Base-by-base conservation (phyloP, 306 rosid species). In the Phaseolus lunatus region DNA sequence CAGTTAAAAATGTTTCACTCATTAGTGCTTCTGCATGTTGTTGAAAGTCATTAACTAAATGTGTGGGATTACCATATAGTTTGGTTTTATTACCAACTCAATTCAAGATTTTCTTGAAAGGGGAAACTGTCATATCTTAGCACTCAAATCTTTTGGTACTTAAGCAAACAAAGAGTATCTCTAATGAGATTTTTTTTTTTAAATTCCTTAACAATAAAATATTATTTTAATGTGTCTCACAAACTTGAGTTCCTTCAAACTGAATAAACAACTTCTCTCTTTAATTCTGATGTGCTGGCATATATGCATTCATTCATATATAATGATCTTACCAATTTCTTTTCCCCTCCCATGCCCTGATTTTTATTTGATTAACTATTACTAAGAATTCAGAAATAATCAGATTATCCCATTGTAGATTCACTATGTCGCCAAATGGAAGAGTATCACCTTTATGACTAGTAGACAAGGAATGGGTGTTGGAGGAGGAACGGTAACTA, bases 381-480 rank as follows among this genome's bases (percentile, higher is more conserved):
- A 13, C 43, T 86, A 16, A 71, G 35, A 66, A 67, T 52, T 82
- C 18, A 71, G 65, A 59, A 68, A 70, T 73, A 64, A 80, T 31
- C 13, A 73, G 50, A 56, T 27, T 66, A 5, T 80, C 13, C 56
- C 72, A 52, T 86, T 90, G 86, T 84, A 94, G 98, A 91, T 94
- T 86, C 98, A 92, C 80, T 94, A 94, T 75, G 97, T 94, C 57
- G 97, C 98, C 39, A 94, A 90, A 81, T 94, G 98, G 98, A 94
- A 65, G 82, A 88, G 90, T 24, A 83, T 94, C 87, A 94, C 98
- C 56, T 94, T 90, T 75, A 92, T 94, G 97, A 94, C 98, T 26
- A 92, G 97, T 75, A 90, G 98, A 88, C 98, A 94, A 84, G 98
- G 98, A 82, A 78, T 94, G 72, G 98, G 98, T 7, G 96, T 94